phyloP scores from a whole-genome alignment of 768 basidiomycete species.

The Phylloporus scabripes region DNA sequence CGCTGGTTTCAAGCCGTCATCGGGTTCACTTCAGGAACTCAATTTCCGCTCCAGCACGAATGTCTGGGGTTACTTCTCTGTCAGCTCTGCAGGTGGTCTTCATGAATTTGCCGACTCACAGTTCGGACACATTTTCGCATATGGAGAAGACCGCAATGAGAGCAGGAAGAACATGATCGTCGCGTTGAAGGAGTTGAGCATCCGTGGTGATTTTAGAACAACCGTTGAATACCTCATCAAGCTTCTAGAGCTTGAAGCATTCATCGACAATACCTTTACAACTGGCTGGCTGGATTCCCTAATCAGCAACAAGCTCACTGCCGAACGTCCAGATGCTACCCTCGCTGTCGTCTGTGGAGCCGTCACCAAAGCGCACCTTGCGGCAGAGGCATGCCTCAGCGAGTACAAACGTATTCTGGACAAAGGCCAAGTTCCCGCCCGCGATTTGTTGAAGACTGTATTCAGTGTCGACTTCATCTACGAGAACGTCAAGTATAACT shows the following conservation, averaged over 20 bases:
- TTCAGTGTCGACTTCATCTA: conserved; percentile 98
- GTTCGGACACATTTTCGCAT: conserved; percentile 98
- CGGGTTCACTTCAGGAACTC: conserved; percentile 93
- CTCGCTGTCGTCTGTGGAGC: conserved; percentile 96
- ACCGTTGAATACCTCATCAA: conserved; percentile 99
- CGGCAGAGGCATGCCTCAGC: conserved; percentile 81
- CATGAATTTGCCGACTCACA: conserved; percentile 99
- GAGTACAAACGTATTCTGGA: conserved; percentile 95
- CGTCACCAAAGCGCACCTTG: conserved; percentile 89
- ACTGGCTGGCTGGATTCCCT: conserved; percentile 98
- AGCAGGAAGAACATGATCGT: conserved; percentile 99
- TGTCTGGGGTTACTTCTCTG: conserved; percentile 99
- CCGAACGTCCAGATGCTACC: conserved; percentile 89
- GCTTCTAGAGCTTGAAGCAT: conserved; percentile 90
- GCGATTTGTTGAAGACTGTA: conserved; percentile 93
- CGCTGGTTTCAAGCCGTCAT: conserved; percentile 98
- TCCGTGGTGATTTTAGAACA: conserved; percentile 97
- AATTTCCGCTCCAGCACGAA: conserved; percentile 99
- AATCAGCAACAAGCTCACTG: conserved; percentile 95
- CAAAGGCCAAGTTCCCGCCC: conserved; percentile 95
- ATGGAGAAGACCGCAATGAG: conserved; percentile 92
- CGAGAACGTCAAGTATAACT: conserved; percentile 91
- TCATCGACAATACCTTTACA: conserved; percentile 95
- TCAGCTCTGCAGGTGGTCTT: conserved; percentile 89
- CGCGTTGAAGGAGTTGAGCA: conserved; percentile 95